Base-by-base conservation (phyloP, 148 eudicot species). In the Amaranthus cruentus region DNA sequence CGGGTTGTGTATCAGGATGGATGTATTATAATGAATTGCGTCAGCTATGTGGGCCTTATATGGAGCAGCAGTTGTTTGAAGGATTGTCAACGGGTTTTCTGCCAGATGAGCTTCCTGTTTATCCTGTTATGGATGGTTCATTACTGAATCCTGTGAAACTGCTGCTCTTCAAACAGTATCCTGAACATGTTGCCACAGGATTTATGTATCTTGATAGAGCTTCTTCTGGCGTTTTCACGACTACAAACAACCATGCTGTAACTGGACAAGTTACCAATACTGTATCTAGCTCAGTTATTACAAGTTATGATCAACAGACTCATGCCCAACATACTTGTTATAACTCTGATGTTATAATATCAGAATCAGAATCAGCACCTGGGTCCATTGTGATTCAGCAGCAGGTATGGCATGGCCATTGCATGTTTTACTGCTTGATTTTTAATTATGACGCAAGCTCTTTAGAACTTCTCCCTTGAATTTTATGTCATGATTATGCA, bases 41-140 rank as follows among this genome's bases (percentile, higher is more conserved):
- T 7, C 86, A 85, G 72, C 88, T 91, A 93, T 91, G 97, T 76
- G 99, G 99, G 48, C 99, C 99, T 13, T 95, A 95, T 75, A 76
- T 92, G 67, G 84, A 88, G 64, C 89, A 91, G 75, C 99, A 95
- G 80, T 76, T 95, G 72, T 84, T 76, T 57, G 96, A 92, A 82
- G 99, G 99, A 63, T 82, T 95, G 49, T 78, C 87, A 10, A 83
- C 90, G 55, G 89, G 96, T 38, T 95, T 87, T 79, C 74, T 95
- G 83, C 99, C 99, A 1, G 89, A 83, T 4, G 96, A 88, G 74
- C 97, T 95, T 80, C 89, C 82, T 56, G 92, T 95, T 59, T 95
- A 95, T 75, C 96, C 99, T 59, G 55, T 95, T 56, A 6, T 85
- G 21, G 85, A 88, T 76, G 97, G 96, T 50, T 68, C 80, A 70